Evolutionary conservation across 1,139 yeast species (phyloP).

Genomic region (Saccharomyces hybrid): DNA sequence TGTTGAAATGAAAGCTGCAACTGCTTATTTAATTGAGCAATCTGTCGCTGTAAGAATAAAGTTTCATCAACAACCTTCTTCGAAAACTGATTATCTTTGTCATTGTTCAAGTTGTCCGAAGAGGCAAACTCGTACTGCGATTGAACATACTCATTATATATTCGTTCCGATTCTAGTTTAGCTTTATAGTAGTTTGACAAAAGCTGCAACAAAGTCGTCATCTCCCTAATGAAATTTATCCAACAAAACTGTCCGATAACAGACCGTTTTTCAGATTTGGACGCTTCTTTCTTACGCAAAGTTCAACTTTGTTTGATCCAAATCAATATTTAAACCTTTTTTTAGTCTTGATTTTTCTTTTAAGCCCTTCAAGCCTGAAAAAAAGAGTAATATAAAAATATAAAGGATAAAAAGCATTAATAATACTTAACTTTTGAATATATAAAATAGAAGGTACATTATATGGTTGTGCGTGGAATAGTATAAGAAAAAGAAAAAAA

Average conservation of each 20-base stretch:
- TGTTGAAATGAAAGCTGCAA: constrained; percentile 25
- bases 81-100: constrained; percentile 13
- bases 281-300: background rate
- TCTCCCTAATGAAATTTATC: background rate
- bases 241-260: background rate
- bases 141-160: constrained; percentile 14
- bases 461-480: background rate
- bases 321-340: background rate
- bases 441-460: background rate
- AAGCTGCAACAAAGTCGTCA: constrained; percentile 22
- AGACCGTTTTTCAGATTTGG: too few relatives aligned
- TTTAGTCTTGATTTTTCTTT: background rate
- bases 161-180: constrained; percentile 22
- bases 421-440: background rate
- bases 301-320: background rate
- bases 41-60: constrained; percentile 30
- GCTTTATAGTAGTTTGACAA: constrained; percentile 24
- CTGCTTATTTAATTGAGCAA: constrained; percentile 29
- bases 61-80: constrained; percentile 18
- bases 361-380: background rate
- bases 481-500: background rate
- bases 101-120: constrained; percentile 1
- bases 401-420: background rate
- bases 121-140: constrained; percentile 1
- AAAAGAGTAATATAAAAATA: background rate